Conservation (phyloP, 208 protist genomes). For the Sergeia podlipaevii region DNA sequence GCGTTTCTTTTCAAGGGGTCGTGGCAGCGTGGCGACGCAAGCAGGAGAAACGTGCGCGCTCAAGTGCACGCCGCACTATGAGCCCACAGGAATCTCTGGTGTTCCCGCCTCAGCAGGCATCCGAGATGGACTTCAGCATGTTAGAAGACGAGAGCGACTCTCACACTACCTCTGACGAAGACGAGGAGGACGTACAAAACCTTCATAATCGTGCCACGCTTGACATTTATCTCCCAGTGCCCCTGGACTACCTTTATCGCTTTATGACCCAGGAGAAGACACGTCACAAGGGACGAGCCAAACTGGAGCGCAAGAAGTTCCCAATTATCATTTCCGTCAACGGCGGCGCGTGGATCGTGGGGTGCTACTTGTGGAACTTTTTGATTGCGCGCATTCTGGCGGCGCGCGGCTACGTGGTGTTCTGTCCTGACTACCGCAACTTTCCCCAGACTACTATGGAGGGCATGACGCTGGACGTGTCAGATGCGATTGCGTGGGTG, state of each 20-base stretch:
- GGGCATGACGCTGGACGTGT: conserved; percentile 87
- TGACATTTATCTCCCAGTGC: conserved; percentile 79
- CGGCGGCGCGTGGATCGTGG: conserved; percentile 83
- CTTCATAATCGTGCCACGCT: conserved; percentile 78
- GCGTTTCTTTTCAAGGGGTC: no score
- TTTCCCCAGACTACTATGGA: conserved; percentile 64
- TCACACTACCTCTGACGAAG: conserved; percentile 39
- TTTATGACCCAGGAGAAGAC: conserved; percentile 57
- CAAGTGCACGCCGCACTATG: no score
- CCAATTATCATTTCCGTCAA: conserved; percentile 72
- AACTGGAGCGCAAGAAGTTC: conserved; percentile 48
- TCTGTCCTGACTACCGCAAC: conserved; percentile 56
- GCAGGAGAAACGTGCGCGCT: no score
- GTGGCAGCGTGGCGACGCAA: no score
- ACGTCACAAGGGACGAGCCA: neutral
- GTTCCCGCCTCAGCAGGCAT: neutral
- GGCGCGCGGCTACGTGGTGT: conserved; percentile 48
- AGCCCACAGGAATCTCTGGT: no score
- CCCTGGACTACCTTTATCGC: conserved; percentile 61
- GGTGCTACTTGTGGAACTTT: conserved; percentile 66
- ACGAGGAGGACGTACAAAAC: conserved; percentile 74
- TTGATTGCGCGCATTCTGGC: conserved; percentile 61
- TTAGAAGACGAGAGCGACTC: neutral
- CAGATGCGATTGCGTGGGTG: conserved; percentile 74
- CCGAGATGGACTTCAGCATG: neutral